Conservation (phyloP, 2,329 filamentous ascomycete species). For the Aspergillus glaucus region DNA sequence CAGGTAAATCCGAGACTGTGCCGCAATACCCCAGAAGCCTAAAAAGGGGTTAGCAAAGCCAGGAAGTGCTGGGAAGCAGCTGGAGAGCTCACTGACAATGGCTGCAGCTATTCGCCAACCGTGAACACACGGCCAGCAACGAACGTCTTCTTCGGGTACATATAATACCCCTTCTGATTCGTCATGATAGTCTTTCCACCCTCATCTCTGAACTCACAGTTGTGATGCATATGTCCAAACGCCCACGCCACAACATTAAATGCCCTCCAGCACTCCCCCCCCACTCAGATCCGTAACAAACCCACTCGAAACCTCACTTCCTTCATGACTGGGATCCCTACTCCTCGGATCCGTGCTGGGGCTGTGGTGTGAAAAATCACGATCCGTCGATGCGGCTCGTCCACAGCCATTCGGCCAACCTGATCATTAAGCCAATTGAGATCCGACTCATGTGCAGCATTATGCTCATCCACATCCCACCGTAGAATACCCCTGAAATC, state of each 20-base stretch:
- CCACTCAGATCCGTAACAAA: slow-evolving; percentile 35
- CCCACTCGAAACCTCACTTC: slow-evolving; percentile 20
- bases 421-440: slow-evolving; percentile 27
- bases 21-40: no score
- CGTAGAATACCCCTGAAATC: slow-evolving; percentile 42
- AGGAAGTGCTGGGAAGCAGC: no score
- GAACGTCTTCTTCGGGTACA: slow-evolving; percentile 26
- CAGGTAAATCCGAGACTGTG: no score
- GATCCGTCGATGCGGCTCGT: slow-evolving; percentile 20
- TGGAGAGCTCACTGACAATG: no score
- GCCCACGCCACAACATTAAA: slow-evolving; percentile 34
- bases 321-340: slow-evolving; percentile 17
- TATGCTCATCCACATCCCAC: slow-evolving; percentile 20
- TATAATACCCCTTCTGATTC: slow-evolving; percentile 35
- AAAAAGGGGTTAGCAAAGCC: no score
- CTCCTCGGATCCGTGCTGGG: slow-evolving; percentile 13
- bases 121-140: slow-evolving; percentile 11
- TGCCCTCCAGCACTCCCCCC: slow-evolving; percentile 31
- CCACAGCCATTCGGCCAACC: slow-evolving; percentile 11
- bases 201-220: slow-evolving; percentile 28
- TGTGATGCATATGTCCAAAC: slow-evolving; percentile 43
- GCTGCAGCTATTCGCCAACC: no score
- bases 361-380: slow-evolving; percentile 25
- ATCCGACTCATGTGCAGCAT: slow-evolving; percentile 18
- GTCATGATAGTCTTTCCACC: slow-evolving; percentile 21